Evolutionary conservation across 768 basidiomycete genomes (phyloP), one percentile per base, ranked within the genome.

Genomic region (Favolaschia claudopus): DNA sequence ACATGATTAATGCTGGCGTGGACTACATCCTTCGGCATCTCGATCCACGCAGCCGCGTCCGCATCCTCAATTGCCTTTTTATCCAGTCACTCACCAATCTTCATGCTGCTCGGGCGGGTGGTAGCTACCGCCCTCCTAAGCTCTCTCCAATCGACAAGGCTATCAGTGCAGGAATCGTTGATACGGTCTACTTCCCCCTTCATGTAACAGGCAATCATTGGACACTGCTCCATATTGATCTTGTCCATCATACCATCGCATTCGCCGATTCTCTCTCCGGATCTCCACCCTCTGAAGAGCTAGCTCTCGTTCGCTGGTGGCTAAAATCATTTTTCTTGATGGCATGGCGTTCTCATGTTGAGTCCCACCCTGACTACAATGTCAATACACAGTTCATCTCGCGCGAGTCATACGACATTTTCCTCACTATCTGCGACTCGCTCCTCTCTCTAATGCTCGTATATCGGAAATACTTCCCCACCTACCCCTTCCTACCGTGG

Each of bases 401-500:
- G 1, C 59, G 63, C 3, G 66, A 68, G 20, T 63, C 57, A 4
- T 60, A 42, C 45, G 65, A 70, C 49, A 70, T 72, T 24, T 60
- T 69, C 31, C 25, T 64, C 29, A 69, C 55, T 7, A 29, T 72
- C n/a, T 50, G 55, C 22, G 61, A 69, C 22, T 54, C 64, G 9
- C 32, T 69, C 3, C 31, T 72, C 3, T 38, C 59, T 0, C 63
- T 72, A 19, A 65, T 72, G 6, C 29, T 67, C 31, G 50, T 62
- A 27, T 61, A 70, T 43, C 64, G 61, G 10, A 39, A 58, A 9
- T 66, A 63, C 15, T 60, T 43, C 22, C 34, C 51, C 4, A 46
- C 12, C 0, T 64, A 58, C 40, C 73, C 72, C 0, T 49, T 75
- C 19, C 64, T 74, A 9, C 73, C 68, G 0, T 76, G 74, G 75